phyloP scores from a whole-genome alignment of 352 stramenopile genomes.

The Pythium volutum region DNA sequence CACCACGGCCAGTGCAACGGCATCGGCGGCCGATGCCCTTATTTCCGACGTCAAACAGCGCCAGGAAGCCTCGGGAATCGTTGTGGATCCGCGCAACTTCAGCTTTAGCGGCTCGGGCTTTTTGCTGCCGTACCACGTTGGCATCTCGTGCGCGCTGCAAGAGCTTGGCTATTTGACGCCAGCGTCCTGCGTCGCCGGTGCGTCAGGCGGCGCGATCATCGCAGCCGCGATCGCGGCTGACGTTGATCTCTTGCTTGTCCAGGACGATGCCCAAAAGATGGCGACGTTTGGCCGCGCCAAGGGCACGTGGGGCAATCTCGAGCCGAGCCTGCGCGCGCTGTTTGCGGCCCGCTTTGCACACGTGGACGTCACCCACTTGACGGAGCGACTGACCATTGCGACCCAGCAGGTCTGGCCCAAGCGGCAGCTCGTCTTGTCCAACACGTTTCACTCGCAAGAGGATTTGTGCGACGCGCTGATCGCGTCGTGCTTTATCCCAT shows the following conservation, averaged over 20 bases:
- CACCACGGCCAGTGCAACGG: slow-evolving; percentile 34
- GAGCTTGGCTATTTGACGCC: slow-evolving; percentile 44
- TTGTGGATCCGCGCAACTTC: slow-evolving; percentile 39
- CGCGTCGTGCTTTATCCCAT: slow-evolving; percentile 76
- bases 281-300: slow-evolving; percentile 42
- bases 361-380: slow-evolving; percentile 37
- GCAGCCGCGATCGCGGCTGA: slow-evolving; percentile 59
- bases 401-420: slow-evolving; percentile 72
- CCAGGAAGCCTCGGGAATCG: slow-evolving; percentile 27
- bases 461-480: slow-evolving; percentile 67
- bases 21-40: slow-evolving; percentile 47
- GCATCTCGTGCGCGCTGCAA: slow-evolving; percentile 56
- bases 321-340: slow-evolving; percentile 49
- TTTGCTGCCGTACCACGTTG: slow-evolving; percentile 77
- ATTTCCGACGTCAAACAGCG: slow-evolving; percentile 59
- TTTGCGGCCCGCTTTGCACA: slow-evolving; percentile 54
- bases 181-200: slow-evolving; percentile 60
- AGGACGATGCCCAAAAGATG: slow-evolving; percentile 58
- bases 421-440: slow-evolving; percentile 42
- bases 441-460: slow-evolving; percentile 54
- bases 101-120: slow-evolving; percentile 81
- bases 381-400: slow-evolving; percentile 56
- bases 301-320: slow-evolving; percentile 67
- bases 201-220: slow-evolving; percentile 67
- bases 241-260: slow-evolving; percentile 48